Evolutionary conservation across 1,139 yeast species (phyloP), one percentile per base, ranked within the genome.

Genomic region (Diutina mesorugosa): DNA sequence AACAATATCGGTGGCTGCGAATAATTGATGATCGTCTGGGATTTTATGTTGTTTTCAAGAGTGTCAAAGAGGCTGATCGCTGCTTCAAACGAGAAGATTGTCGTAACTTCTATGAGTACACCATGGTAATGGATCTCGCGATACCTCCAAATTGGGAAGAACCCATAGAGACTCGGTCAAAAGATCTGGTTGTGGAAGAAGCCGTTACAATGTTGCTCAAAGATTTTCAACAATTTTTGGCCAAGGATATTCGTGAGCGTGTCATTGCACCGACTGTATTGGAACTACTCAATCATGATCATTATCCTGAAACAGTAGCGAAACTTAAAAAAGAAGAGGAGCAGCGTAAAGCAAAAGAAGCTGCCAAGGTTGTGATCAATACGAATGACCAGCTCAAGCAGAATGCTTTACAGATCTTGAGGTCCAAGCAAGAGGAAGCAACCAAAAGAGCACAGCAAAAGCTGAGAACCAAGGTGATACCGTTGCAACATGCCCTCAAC

Each of bases 201-300:
- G 87, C 96, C 0, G 73, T 81, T 1, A 73, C 78, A 51, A 71
- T 79, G 60, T 72, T 90, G 51, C 67, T 84, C 45, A 80, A 79
- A 58, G 96, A 90, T 60, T 76, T 90, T 57, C 81, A 81, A 60
- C 72, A 75, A 6, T 83, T 85, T 56, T 69, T 90, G 56, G 72
- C 83, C 46, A 85, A 86, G 60, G 96, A 90, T 69, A 80, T 90
- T 45, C 76, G 89, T 63, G 93, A 85, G 64, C 80, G 90, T 61
- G 72, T 87, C 6, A 79, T 88, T 45, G 91, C 90, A 0, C 91
- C 95, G 0, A 76, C 78, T 1, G 79, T 90, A 18, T 74, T 87
- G 57, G 86, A 84, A 45, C 71, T 79, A 21, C 73, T 90, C 60
- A 78, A 80, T 59, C 85, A 83, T 54, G 81, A 79, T 4, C 78